Evolutionary conservation across 768 basidiomycete genomes (phyloP), one percentile per base, ranked within the genome.

Genomic region (Phylloporus sp.): DNA sequence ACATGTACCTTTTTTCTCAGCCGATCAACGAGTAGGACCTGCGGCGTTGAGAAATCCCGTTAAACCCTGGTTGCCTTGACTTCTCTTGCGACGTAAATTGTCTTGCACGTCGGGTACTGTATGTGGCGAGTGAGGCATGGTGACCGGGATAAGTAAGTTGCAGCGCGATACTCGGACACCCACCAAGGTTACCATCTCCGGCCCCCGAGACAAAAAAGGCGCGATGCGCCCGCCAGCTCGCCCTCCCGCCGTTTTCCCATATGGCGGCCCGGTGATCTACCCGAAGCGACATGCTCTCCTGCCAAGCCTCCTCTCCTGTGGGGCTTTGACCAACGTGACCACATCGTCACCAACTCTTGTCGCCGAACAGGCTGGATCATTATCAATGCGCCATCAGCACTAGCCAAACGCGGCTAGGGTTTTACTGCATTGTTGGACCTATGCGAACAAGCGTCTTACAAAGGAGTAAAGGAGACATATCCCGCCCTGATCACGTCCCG

Each of bases 61-160:
- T 23, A 8, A 31, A 31, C 18, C 46, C 38, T 42, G 38, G 48
- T 51, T 52, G 20, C 41, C 37, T 49, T 49, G 58, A 40, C 42
- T 35, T 31, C 40, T 59, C n/a, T 51, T 26, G 26, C 47, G 35
- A 53, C 49, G 49, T 53, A 47, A 49, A 38, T 24, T 33, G 24
- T 26, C 38, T 17, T 43, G 40, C 36, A 8, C 29, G 20, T 40
- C 38, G 55, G 55, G 22, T 31, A n/a, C n/a, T n/a, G n/a, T n/a
- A 39, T 34, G 23, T 34, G 35, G 42, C 11, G 22, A 27, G 17
- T 33, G 18, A 28, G 13, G 26, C 31, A 23, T 14, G n/a, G 13
- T 33, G 46, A 43, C 53, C 45, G 53, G 50, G 44, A 37, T 33
- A 39, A 42, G 42, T 26, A 24, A 42, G 38, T 26, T 24, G 23